Base-by-base conservation (phyloP, 352 stramenopile genomes). In the Peronospora belbahrii region DNA sequence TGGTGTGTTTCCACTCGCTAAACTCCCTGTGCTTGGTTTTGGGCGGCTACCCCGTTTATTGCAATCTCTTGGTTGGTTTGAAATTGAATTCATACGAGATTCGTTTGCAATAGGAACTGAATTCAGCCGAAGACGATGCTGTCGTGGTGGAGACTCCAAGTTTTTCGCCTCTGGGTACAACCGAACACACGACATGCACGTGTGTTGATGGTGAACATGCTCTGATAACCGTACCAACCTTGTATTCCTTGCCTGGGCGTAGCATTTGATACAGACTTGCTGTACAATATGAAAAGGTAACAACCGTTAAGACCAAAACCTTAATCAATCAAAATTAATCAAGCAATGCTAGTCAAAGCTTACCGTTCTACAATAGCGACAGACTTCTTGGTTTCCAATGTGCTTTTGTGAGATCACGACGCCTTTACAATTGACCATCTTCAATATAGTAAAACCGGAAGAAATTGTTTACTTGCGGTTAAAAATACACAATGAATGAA, bases 321-420 rank as follows among this genome's bases (percentile, higher is more conserved):
- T n/a, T n/a, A n/a, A n/a, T n/a, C n/a, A n/a, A 5, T 1, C 28
- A 14, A 27, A 24, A 13, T 25, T n/a, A n/a, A 42, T 49, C 8
- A 41, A 38, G 9, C 0, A 3, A 41, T 6, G 36, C 19, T n/a
- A 25, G 0, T 9, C n/a, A 19, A 7, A 17, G 17, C 50, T 8
- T 20, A 67, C 59, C 35, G 40, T 61, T 48, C 54, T 36, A 42
- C 59, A 67, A 44, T 61, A 63, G 30, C 47, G 48, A 52, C 58
- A 62, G 36, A 62, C 46, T 28, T 59, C 58, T 19, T 63, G 41
- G 9, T 47, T 56, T 41, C 39, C 24, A 7, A 22, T 14, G 2
- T 34, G 46, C 11, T 41, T 35, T 7, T 32, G 20, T 0, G 38
- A 23, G 5, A 13, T 37, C 15, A 7, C 22, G 25, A 53, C 11